Conservation (phyloP, 2,329 filamentous ascomycete genomes). For the Aureobasidium pullulans region DNA sequence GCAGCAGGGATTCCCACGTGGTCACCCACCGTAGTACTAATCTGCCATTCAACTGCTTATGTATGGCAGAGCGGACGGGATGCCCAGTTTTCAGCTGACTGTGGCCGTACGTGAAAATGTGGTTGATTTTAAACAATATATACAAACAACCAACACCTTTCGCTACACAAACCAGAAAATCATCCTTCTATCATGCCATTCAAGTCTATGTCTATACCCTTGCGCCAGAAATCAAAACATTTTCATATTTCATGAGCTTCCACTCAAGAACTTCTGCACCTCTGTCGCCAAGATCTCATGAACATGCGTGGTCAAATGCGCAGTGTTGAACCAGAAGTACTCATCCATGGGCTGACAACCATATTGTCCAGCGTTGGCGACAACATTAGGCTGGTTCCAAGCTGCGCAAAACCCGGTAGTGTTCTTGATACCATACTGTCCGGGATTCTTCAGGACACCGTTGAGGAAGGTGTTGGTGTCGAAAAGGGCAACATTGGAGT, state of each 20-base stretch:
- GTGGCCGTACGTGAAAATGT: no score
- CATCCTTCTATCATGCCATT: no score
- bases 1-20: no score
- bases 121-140: no score
- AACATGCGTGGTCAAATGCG: slow-evolving; percentile 38
- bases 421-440: slow-evolving; percentile 38
- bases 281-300: slow-evolving; percentile 32
- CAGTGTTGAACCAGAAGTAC: slow-evolving; percentile 44
- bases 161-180: no score
- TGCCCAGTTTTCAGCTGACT: no score
- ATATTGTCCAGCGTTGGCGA: slow-evolving; percentile 36
- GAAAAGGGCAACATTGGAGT: slow-evolving; percentile 28
- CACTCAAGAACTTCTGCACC: background rate
- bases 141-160: no score
- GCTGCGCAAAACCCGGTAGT: slow-evolving; percentile 38
- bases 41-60: no score
- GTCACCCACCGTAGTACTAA: no score
- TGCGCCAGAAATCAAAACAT: no score
- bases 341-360: slow-evolving; percentile 37
- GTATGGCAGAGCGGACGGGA: no score
- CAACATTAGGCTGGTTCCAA: slow-evolving; percentile 41
- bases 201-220: no score
- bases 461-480: background rate
- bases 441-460: background rate
- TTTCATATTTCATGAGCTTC: background rate